Evolutionary conservation across 148 eudicot species (phyloP).

Genomic region (Cornus kousa): DNA sequence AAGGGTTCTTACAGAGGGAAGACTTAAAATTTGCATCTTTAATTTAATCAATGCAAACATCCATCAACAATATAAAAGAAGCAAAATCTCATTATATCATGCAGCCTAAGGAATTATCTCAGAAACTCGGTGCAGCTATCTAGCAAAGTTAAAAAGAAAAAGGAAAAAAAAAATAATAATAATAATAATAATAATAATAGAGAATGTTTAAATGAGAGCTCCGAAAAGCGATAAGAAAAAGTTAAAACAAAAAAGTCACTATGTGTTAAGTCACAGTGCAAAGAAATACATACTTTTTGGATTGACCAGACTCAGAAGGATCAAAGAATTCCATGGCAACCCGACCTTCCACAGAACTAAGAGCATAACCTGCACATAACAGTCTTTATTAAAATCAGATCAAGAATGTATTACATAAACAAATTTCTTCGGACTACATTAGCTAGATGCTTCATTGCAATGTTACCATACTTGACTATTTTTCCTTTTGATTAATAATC

Average conservation of each 20-base stretch:
- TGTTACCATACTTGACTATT: neutral
- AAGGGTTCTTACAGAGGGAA: neutral
- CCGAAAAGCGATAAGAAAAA: neutral
- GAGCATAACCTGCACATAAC: slow-evolving; percentile 82
- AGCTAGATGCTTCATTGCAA: neutral
- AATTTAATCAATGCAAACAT: neutral
- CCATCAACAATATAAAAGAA: neutral
- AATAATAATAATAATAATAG: neutral
- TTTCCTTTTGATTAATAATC: neutral
- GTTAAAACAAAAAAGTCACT: neutral
- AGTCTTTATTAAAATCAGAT: slow-evolving; percentile 6
- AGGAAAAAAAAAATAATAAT: no score
- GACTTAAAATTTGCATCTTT: neutral
- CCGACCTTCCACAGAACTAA: slow-evolving; percentile 96
- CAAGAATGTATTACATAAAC: neutral
- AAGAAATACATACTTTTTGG: slow-evolving; percentile 66
- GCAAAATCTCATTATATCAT: neutral
- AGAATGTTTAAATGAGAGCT: neutral
- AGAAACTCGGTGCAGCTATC: neutral
- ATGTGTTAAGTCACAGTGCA: neutral
- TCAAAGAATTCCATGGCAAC: slow-evolving; percentile 98
- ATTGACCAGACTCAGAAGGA: slow-evolving; percentile 88
- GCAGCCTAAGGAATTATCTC: neutral
- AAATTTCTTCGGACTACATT: neutral
- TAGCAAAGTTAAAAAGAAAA: neutral